Percentiles rank a stretch among this genome's conserved stretches.
These are phyloP conservation scores for Gossypium bickii DNA, from an alignment of 345 rosid genomes.

Conservation along the genomic window DNA sequence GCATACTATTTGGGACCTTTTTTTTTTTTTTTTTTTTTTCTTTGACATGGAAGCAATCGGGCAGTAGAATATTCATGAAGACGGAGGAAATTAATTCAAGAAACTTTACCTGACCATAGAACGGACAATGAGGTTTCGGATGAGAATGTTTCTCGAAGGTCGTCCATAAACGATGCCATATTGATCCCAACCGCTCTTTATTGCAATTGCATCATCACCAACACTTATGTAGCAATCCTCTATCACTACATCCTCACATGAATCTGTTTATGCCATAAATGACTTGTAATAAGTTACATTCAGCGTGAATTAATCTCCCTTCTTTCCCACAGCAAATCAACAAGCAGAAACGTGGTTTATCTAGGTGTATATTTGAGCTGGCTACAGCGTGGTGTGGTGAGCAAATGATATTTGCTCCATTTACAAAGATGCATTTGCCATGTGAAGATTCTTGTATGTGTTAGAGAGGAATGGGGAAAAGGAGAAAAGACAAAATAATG, in stretches of 20 bases:
- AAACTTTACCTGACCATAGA: constrained; percentile 85
- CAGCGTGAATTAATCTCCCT: constrained; percentile 6
- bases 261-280: constrained; percentile 48
- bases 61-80: neutral
- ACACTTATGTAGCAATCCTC: constrained; percentile 94
- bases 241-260: constrained; percentile 89
- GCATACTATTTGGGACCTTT: too few relatives aligned
- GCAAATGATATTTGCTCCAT: neutral
- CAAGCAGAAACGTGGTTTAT: neutral
- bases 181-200: constrained; percentile 99
- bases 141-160: constrained; percentile 75
- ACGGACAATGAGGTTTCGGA: constrained; percentile 79
- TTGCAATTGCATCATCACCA: constrained; percentile 93
- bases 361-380: neutral
- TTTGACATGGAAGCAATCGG: neutral
- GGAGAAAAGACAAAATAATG: neutral
- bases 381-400: neutral
- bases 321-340: constrained; percentile 9
- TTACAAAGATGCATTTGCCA: neutral
- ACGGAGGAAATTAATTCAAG: constrained; percentile 2
- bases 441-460: neutral
- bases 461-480: neutral
- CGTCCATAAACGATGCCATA: constrained; percentile 83
- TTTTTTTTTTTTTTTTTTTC: too few relatives aligned
- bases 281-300: neutral